A percentile compares a stretch with the other conserved stretches of the same genome.
Conservation (phyloP, 2,329 filamentous ascomycete species). For the Xylariaceae sp. region DNA sequence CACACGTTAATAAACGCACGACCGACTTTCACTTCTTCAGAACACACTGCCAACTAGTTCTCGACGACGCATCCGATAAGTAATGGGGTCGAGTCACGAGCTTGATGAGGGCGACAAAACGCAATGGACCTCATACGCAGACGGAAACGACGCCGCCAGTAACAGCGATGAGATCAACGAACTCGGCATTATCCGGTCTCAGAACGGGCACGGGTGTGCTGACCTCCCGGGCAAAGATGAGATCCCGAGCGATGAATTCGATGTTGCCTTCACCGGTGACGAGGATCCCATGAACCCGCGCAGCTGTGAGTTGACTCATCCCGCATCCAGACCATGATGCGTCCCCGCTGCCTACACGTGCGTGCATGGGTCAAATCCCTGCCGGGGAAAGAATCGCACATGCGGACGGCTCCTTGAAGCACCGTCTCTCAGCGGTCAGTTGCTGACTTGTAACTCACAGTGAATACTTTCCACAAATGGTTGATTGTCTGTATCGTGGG, state of each 20-base stretch:
- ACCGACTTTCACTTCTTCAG: background rate
- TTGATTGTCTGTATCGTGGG: constrained; percentile 69
- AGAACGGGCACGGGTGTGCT: constrained; percentile 25
- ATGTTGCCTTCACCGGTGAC: constrained; percentile 72
- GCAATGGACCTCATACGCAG: background rate
- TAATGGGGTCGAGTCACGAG: constrained; percentile 7
- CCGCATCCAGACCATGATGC: background rate
- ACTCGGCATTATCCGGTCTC: constrained; percentile 19
- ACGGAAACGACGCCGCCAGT: constrained; percentile 4
- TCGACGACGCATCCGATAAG: background rate
- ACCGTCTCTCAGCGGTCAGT: background rate
- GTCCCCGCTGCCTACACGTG: background rate
- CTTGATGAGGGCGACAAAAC: background rate
- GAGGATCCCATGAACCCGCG: constrained; percentile 69
- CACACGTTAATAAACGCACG: background rate
- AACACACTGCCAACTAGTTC: background rate
- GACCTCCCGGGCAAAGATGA: constrained; percentile 21
- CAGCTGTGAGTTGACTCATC: constrained; percentile 40
- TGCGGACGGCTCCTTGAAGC: background rate
- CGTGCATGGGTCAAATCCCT: background rate
- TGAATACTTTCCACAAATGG: constrained; percentile 67
- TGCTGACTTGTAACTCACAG: constrained; percentile 7
- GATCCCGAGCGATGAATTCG: constrained; percentile 46
- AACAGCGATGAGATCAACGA: constrained; percentile 4
- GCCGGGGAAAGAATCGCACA: background rate